phyloP scores from a whole-genome alignment of 371 early-diverging fungal genomes.

The Mucor circinelloides region DNA sequence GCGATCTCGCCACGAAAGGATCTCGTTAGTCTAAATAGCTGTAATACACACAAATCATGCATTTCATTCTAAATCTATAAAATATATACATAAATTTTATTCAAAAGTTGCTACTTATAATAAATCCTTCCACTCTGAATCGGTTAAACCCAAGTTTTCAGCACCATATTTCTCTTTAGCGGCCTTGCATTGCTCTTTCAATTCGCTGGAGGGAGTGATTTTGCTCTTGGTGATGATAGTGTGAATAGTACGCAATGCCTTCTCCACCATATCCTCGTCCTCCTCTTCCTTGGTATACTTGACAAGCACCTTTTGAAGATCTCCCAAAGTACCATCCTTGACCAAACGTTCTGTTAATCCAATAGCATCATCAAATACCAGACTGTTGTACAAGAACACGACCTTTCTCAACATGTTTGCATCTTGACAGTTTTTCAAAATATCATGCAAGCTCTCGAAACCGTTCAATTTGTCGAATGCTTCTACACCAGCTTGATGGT shows the following conservation, averaged over 20 bases:
- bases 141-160: conserved; percentile 41
- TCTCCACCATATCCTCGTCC: conserved; percentile 75
- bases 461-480: conserved; percentile 63
- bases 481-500: conserved; percentile 62
- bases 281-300: conserved; percentile 47
- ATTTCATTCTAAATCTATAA: neutral
- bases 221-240: conserved; percentile 34
- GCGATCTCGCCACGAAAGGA: too few relatives aligned
- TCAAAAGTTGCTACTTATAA: conserved; percentile 4
- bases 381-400: conserved; percentile 64
- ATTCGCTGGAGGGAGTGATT: conserved; percentile 21
- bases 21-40: too few relatives aligned
- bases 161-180: conserved; percentile 46
- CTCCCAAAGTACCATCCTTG: conserved; percentile 42
- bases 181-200: conserved; percentile 35
- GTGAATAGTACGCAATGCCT: conserved; percentile 49
- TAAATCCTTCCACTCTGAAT: conserved; percentile 53
- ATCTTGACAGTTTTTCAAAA: conserved; percentile 51
- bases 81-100: neutral
- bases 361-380: conserved; percentile 56
- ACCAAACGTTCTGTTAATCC: conserved; percentile 27
- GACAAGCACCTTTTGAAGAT: conserved; percentile 37
- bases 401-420: conserved; percentile 55
- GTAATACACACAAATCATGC: neutral
- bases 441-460: conserved; percentile 45